Evolutionary conservation across 2,329 filamentous ascomycete species (phyloP), one percentile per base, ranked within the genome.

Genomic region (Fusarium nematophilum): DNA sequence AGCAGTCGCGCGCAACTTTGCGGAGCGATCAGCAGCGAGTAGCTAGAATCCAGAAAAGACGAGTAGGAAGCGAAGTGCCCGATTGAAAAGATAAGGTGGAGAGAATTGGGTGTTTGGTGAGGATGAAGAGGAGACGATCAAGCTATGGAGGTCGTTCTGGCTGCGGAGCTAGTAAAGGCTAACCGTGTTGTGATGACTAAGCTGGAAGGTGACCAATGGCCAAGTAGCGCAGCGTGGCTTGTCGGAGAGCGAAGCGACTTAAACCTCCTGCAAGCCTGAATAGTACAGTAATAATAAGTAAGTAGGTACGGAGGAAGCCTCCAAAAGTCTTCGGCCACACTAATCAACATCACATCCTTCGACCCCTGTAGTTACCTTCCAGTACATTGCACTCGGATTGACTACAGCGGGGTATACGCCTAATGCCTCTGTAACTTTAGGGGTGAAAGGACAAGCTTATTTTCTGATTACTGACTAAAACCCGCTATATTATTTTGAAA

Each of bases 171-270:
- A 15, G 18, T 26, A 53, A 51, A 64, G 53, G 51, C 34, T 52
- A 44, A 43, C 31, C 36, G 26, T 40, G 37, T n/a, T 42, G 4
- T 7, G 26, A 30, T 69, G 67, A 69, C 67, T 70, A 70, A 69
- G 51, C 39, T 1, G 0, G 0, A 0, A 0, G 1, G 2, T 5
- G 6, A 1, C 67, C 67, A 69, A 69, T 68, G 15, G 58, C 21
- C 21, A n/a, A n/a, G n/a, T n/a, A n/a, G n/a, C n/a, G n/a, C n/a
- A n/a, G n/a, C n/a, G n/a, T n/a, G n/a, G n/a, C n/a, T n/a, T n/a
- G n/a, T n/a, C n/a, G n/a, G 18, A n/a, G 5, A 11, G 9, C 31
- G 21, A 51, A 56, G 54, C 58, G 54, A 50, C 11, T 33, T 17
- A 6, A 31, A 36, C 4, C 21, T 21, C 21, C 4, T 21, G 21